phyloP scores from a whole-genome alignment of 768 basidiomycete species.

The Cubamyces sp. region DNA sequence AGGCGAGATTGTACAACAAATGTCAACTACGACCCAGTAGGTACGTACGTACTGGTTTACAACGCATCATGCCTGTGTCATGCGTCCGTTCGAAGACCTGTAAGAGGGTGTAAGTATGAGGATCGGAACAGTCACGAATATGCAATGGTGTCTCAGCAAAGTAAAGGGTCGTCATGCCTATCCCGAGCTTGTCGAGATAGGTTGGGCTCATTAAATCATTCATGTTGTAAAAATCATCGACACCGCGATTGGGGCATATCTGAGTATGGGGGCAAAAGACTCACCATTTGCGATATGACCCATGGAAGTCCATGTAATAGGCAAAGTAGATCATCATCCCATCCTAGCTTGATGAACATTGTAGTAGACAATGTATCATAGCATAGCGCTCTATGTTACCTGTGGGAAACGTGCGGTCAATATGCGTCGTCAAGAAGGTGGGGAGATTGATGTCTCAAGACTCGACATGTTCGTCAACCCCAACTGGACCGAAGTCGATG shows the following conservation, averaged over 20 bases:
- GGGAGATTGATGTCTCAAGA: background rate
- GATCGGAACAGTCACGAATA: background rate
- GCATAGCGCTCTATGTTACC: too few species aligned
- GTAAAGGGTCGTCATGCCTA: constrained; percentile 32
- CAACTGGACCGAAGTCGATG: background rate
- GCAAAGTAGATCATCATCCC: background rate
- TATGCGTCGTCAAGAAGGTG: too few species aligned
- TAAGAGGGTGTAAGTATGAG: background rate
- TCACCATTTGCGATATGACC: background rate
- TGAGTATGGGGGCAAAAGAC: background rate
- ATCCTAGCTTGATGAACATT: background rate
- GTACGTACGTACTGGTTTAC: background rate
- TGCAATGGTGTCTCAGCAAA: constrained; percentile 30
- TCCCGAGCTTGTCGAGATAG: constrained; percentile 26
- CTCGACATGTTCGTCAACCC: constrained; percentile 1
- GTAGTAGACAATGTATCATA: too few species aligned
- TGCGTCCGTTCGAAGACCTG: background rate
- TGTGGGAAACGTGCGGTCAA: background rate
- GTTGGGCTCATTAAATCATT: constrained; percentile 41
- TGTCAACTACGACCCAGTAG: background rate
- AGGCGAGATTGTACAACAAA: too few species aligned
- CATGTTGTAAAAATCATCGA: constrained; percentile 32
- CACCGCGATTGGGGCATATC: background rate
- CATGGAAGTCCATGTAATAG: background rate
- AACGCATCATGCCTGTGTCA: background rate